Evolutionary conservation across 495 filamentous ascomycete species (phyloP).

Genomic region (Jackrogersella multiformis): DNA sequence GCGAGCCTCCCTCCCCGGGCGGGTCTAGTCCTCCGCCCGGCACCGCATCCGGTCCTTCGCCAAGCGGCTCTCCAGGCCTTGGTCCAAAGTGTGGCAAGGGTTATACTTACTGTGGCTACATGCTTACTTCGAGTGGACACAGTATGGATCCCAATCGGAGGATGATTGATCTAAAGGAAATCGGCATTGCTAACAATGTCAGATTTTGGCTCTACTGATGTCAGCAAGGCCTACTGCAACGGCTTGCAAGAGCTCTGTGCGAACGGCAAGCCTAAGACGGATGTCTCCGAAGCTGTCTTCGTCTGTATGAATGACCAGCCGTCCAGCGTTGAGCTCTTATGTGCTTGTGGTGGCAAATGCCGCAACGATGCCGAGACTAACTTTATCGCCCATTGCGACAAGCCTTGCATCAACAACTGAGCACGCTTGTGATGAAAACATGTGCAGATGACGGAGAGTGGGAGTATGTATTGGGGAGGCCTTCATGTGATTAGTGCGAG

Average conservation of each 20-base stretch:
- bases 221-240: constrained; percentile 55
- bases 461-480: constrained; percentile 19
- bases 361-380: constrained; percentile 49
- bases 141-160: constrained; percentile 36
- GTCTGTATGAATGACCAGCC: constrained; percentile 51
- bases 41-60: constrained; percentile 3
- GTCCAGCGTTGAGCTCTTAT: constrained; percentile 49
- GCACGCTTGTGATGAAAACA: not conserved
- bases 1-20: constrained; percentile 6
- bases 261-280: constrained; percentile 50
- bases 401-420: constrained; percentile 43
- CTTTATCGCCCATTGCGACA: constrained; percentile 46
- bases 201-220: constrained; percentile 52
- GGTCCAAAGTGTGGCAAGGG: constrained; percentile 53
- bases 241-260: constrained; percentile 50
- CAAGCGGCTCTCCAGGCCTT: constrained; percentile 18
- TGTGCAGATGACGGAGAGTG: not conserved
- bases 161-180: not conserved
- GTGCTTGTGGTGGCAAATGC: constrained; percentile 51
- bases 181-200: not conserved
- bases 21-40: not conserved
- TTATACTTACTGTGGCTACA: constrained; percentile 58
- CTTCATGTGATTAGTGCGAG: constrained; percentile 14
- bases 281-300: constrained; percentile 52
- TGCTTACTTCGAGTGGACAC: constrained; percentile 50